phyloP scores from a whole-genome alignment of 805 yeast genomes.

The Ogataea trehaloabstinens region DNA sequence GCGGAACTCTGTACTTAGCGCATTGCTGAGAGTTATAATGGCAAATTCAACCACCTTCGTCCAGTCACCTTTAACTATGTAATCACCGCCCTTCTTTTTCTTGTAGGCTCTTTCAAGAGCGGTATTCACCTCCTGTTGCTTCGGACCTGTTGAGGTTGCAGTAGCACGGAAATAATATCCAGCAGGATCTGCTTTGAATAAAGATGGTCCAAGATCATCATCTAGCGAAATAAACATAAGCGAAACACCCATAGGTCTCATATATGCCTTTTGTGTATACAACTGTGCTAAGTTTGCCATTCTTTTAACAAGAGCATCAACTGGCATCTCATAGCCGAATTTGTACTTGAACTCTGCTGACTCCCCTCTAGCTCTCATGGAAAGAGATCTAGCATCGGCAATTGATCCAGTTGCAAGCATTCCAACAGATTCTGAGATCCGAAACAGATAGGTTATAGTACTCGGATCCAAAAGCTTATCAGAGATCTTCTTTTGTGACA shows the following conservation, averaged over 20 bases:
- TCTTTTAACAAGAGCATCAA: constrained; percentile 86
- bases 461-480: constrained; percentile 87
- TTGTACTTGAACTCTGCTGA: constrained; percentile 93
- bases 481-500: constrained; percentile 94
- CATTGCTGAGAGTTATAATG: constrained; percentile 79
- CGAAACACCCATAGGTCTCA: constrained; percentile 97
- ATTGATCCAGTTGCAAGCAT: constrained; percentile 92
- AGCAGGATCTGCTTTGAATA: constrained; percentile 95
- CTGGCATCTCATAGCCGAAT: constrained; percentile 96
- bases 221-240: constrained; percentile 85
- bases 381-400: constrained; percentile 92
- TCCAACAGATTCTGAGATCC: constrained; percentile 78
- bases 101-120: constrained; percentile 88
- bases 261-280: constrained; percentile 96
- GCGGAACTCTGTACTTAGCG: constrained; percentile 89
- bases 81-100: constrained; percentile 46
- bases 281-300: constrained; percentile 95
- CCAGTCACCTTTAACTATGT: constrained; percentile 77
- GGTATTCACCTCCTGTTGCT: constrained; percentile 92
- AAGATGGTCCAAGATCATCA: constrained; percentile 85
- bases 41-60: constrained; percentile 85
- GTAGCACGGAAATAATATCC: constrained; percentile 90
- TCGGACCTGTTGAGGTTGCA: constrained; percentile 95
- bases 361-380: constrained; percentile 88
- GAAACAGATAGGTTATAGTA: constrained; percentile 84